Evolutionary conservation across 106 monocot species (phyloP).

Genomic region (Allium fistulosum): DNA sequence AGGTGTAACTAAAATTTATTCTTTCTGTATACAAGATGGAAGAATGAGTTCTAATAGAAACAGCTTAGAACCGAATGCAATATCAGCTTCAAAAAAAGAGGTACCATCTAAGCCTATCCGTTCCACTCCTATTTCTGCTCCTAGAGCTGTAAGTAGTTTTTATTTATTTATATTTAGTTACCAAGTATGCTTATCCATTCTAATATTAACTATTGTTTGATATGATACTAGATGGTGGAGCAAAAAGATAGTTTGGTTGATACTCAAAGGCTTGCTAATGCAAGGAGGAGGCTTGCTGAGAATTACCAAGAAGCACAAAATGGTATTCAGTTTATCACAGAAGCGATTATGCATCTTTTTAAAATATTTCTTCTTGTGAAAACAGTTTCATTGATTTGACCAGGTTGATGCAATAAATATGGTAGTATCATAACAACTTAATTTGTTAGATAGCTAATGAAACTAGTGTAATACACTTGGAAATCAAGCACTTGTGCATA

Average conservation of each 20-base stretch:
- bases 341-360: background rate
- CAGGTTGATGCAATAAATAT: too few relatives aligned
- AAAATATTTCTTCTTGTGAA: background rate
- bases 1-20: background rate
- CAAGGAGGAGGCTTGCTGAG: slow-evolving; percentile 49
- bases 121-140: slow-evolving; percentile 8
- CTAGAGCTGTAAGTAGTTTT: slow-evolving; percentile 23
- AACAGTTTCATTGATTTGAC: too few relatives aligned
- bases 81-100: slow-evolving; percentile 16
- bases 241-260: slow-evolving; percentile 31
- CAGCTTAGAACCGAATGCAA: slow-evolving; percentile 23
- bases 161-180: background rate
- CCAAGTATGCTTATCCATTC: background rate
- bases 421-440: too few relatives aligned
- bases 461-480: too few relatives aligned
- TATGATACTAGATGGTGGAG: slow-evolving; percentile 14
- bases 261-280: slow-evolving; percentile 30
- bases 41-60: slow-evolving; percentile 8
- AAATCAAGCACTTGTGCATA: too few relatives aligned
- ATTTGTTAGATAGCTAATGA: too few relatives aligned
- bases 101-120: slow-evolving; percentile 24
- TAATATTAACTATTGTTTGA: background rate
- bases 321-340: slow-evolving; percentile 12
- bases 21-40: slow-evolving; percentile 19
- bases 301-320: slow-evolving; percentile 58